phyloP scores from a whole-genome alignment of 352 stramenopile genomes.

The Phytophthora cactorum region DNA sequence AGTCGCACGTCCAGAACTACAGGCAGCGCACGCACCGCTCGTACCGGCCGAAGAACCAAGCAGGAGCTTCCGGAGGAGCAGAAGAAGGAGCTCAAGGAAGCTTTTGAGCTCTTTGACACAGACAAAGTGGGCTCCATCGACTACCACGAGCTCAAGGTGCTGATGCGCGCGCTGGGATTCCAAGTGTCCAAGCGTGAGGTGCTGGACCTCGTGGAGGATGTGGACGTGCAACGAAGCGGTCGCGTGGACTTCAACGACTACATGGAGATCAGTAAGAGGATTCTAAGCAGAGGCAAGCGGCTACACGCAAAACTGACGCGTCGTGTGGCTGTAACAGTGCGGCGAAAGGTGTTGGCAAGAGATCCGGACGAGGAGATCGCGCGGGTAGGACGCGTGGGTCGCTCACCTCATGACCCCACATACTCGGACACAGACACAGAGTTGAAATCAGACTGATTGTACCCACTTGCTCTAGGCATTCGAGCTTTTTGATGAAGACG shows the following conservation, averaged over 20 bases:
- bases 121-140: constrained; percentile 92
- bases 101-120: constrained; percentile 94
- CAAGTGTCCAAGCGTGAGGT: constrained; percentile 92
- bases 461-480: constrained; percentile 75
- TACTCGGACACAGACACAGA: constrained; percentile 29
- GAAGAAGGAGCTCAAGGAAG: constrained; percentile 92
- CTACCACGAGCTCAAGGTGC: constrained; percentile 95
- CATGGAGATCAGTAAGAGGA: constrained; percentile 87
- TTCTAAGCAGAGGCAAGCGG: background rate
- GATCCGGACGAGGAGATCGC: constrained; percentile 94
- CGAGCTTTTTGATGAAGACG: constrained; percentile 94
- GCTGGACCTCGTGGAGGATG: constrained; percentile 88
- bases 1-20: constrained; percentile 18
- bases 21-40: constrained; percentile 14
- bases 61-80: constrained; percentile 84
- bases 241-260: constrained; percentile 92
- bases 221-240: constrained; percentile 86
- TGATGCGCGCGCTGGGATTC: constrained; percentile 94
- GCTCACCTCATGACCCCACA: constrained; percentile 25
- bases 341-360: constrained; percentile 79
- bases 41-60: constrained; percentile 45
- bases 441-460: constrained; percentile 28
- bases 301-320: background rate
- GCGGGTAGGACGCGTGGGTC: constrained; percentile 51
- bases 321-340: constrained; percentile 51